Base-by-base conservation (phyloP, 2,329 filamentous ascomycete species). In the Fusarium protoensiforme region DNA sequence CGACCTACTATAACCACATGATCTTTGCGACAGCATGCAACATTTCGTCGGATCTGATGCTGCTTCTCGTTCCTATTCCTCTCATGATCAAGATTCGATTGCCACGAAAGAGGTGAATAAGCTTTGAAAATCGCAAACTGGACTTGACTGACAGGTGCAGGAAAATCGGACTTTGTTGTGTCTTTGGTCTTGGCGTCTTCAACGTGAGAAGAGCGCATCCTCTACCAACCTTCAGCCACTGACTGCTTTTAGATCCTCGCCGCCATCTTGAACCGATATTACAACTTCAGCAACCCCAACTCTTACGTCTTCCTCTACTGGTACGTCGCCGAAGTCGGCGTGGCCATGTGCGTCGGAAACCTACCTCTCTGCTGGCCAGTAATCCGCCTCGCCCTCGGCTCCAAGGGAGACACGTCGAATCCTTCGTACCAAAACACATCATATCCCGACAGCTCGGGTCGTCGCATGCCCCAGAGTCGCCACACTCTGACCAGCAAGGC, bases 251-350 rank as follows among this genome's bases (percentile, higher is more conserved):
- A 87, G 74, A 89, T 92, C 59, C 80, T 91, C 16, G 87, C 87
- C 20, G 88, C 89, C 13, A 84, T 88, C 7, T 81, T 92, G 18
- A 91, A 90, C 81, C 90, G 91, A 68, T 89, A 89, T 75, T 90
- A 90, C 80, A 89, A 88, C 51, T 90, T 92, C 68, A 85, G 81
- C 18, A 80, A 88, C 22, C 87, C 87, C 1, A 91, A 89, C 77
- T 87, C 87, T 4, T 81, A 83, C 16, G 80, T 87, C 39, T 92
- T 90, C 83, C 85, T 89, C 0, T 87, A 87, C 72, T 92, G 89
- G 89, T 90, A 90, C 71, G 85, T 89, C 10, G 85, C 88, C 31
- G 90, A 92, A 76, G 85, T 86, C 14, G 88, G 86, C 51, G 90
- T 90, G 0, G 88, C 89, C 7, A 84, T 92, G 43, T 84, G 90